Base-by-base conservation (phyloP, 208 protist genomes). In the Trypanosoma congolense region DNA sequence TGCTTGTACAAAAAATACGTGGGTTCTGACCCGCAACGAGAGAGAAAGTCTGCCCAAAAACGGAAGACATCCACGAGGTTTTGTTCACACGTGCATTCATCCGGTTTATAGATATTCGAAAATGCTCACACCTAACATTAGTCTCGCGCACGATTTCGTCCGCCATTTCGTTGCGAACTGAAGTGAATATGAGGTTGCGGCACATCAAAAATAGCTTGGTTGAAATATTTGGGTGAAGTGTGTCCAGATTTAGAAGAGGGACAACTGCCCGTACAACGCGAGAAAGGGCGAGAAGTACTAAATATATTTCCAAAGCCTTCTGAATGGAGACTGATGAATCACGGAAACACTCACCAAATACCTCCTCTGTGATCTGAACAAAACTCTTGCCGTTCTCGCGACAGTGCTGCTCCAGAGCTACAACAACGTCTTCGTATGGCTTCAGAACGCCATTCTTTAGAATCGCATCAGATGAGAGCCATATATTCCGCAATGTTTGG, bases 11-110 rank as follows among this genome's bases (percentile, higher is more conserved):
- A 52, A 95, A 97, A 40, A 95, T 71, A 46, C 74, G 75, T 2
- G 89, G 73, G 52, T 79, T 77, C 44, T 87, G 81, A 28, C 61
- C 56, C 25, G 54, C 75, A 3, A 97, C 38, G 10, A 93, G 55
- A 0, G 64, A 56, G 52, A 92, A 85, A 24, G 87, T 97, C 64
- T 97, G 92, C 12, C 92, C 92, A 66, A 95, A 96, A 3, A 97
- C 61, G 6, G 87, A 85, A 9, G 72, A 72, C 56, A 70, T 63
- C 33, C 81, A 70, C 31, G 77, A 69, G 26, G 30, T 30, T 45
- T 68, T 57, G 25, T 74, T 53, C 43, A 41, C 21, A 54, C 78
- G 84, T 25, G 77, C 73, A 58, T 71, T 77, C 41, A 67, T 57
- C 52, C 91, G 82, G 65, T 95, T 96, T 49, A 96, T 80, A 48